These are phyloP conservation scores for Blastobotrys chiropterorum DNA, from an alignment of 805 yeast genomes.

Conservation along the genomic window DNA sequence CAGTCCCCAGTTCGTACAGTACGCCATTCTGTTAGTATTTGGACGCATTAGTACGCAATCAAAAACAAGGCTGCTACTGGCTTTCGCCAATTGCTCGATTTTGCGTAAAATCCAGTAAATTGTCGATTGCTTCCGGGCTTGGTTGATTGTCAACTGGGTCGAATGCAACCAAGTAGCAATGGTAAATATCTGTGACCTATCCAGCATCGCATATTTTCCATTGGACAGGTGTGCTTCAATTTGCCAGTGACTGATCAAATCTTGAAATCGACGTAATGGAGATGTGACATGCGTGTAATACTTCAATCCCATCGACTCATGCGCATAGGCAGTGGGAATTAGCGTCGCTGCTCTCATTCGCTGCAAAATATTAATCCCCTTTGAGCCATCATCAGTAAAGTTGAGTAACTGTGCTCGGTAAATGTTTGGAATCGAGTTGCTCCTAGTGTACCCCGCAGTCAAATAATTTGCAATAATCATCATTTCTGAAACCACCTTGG, in stretches of 20 bases:
- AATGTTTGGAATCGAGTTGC: conserved; percentile 23
- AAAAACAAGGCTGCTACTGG: not conserved
- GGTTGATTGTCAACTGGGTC: conserved; percentile 12
- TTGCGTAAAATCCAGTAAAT: conserved; percentile 15
- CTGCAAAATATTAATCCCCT: not conserved
- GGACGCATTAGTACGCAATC: not conserved
- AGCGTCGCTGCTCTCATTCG: conserved; percentile 1
- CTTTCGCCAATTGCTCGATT: conserved; percentile 6
- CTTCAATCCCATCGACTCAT: conserved; percentile 57
- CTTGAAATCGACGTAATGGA: conserved; percentile 80
- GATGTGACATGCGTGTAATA: conserved; percentile 76
- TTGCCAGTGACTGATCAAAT: conserved; percentile 76
- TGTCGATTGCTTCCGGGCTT: conserved; percentile 9
- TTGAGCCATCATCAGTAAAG: conserved; percentile 9
- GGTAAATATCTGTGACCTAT: conserved; percentile 8
- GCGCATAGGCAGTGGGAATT: conserved; percentile 40
- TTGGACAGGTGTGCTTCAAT: conserved; percentile 40
- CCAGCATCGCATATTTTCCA: conserved; percentile 11
- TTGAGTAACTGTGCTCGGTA: conserved; percentile 25
- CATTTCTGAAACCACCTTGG: conserved; percentile 66
- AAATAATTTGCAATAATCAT: conserved; percentile 75
- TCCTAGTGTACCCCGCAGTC: conserved; percentile 23
- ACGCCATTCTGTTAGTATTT: not conserved
- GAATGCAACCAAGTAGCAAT: conserved; percentile 10
- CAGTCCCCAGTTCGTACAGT: not conserved